Evolutionary conservation across 2,329 filamentous ascomycete genomes (phyloP).

Genomic region (Coleophoma crateriformis): DNA sequence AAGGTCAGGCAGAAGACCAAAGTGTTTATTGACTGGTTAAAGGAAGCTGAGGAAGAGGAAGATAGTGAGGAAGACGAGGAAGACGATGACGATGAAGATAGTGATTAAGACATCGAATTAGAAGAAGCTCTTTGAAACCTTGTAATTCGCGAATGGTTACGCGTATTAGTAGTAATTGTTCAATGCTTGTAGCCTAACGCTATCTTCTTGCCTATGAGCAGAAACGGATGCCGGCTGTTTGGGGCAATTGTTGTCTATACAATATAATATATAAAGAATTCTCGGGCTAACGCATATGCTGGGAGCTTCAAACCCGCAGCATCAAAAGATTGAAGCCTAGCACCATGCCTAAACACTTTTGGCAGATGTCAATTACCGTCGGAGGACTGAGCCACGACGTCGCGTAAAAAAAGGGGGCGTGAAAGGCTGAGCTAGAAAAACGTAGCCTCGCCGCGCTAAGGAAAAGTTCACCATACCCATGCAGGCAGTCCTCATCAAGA

Average conservation of each 20-base stretch:
- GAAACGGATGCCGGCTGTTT: too few relatives aligned
- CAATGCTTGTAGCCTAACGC: neutral
- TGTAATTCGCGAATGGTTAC: neutral
- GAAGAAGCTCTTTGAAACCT: neutral
- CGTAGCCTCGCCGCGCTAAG: neutral
- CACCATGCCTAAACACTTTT: neutral
- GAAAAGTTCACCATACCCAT: neutral
- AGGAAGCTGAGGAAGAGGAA: slow-evolving; percentile 66
- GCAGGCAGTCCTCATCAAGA: neutral
- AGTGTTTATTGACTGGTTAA: slow-evolving; percentile 78
- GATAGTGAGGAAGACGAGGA: slow-evolving; percentile 58
- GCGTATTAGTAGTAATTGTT: neutral
- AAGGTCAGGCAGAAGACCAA: slow-evolving; percentile 68
- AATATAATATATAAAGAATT: too few relatives aligned
- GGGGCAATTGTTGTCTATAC: too few relatives aligned
- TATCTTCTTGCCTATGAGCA: neutral
- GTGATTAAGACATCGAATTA: slow-evolving; percentile 3
- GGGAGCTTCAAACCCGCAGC: too few relatives aligned
- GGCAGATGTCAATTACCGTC: too few relatives aligned
- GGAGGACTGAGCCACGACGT: too few relatives aligned
- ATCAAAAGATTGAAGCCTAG: neutral
- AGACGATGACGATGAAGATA: slow-evolving; percentile 26
- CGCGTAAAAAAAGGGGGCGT: neutral
- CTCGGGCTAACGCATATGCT: too few relatives aligned
- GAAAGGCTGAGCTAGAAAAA: neutral